Base-by-base conservation (phyloP, 805 yeast genomes). In the Wickerhamomyces chambardii region DNA sequence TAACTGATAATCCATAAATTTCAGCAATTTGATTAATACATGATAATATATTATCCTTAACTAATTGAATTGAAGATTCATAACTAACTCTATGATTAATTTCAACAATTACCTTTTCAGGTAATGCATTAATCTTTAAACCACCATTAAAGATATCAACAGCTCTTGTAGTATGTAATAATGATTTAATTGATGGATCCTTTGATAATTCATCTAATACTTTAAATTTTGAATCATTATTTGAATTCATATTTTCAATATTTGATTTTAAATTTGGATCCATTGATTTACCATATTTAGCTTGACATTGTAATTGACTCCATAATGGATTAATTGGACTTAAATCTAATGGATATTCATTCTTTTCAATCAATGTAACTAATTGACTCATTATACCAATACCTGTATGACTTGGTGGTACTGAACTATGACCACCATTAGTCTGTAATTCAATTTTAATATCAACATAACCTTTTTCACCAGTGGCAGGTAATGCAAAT, bases 321-420 rank as follows among this genome's bases (percentile, higher is more conserved):
- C 45, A 29, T 32, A 15, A 17, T 14, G 95, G 95, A 55, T 78
- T 84, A 33, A 58, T 58, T 4, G 55, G 42, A 7, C 71, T 57
- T 28, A 84, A 57, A 14, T 56, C 44, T 1, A 77, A 61, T 12
- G 35, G 40, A 35, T 50, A 59, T 7, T 78, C 79, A 40, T 72
- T 68, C 10, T 56, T 53, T 53, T 86, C 95, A 29, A 84, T 60
- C 15, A 53, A 44, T 9, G 62, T 55, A 10, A 78, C 63, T 36
- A 84, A 60, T 38, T 79, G 75, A 3, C 85, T 65, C 34, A 78
- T 62, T 27, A 84, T 68, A 11, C 92, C 95, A 56, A 85, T 82
- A 2, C 82, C 69, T 5, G 92, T 82, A 50, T 84, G 92, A 33
- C 74, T 80, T 1, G 87, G 89, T 5, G 94, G 90, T 16, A 66